These are phyloP conservation scores for Teunomyces funiuensis DNA, from an alignment of 805 yeast species.

Conservation along the genomic window DNA sequence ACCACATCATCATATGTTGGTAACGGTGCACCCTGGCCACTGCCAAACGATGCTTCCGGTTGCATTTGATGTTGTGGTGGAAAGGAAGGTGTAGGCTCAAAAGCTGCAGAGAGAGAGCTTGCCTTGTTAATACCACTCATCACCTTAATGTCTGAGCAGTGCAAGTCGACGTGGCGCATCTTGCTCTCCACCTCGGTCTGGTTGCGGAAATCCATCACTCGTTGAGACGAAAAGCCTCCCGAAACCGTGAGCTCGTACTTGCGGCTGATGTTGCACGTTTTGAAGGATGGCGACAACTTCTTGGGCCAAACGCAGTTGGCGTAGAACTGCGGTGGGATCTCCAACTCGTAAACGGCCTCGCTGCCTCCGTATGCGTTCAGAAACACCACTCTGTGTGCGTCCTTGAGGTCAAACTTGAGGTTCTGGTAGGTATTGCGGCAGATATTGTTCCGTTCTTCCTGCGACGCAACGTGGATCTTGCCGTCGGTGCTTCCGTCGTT, in stretches of 20 bases:
- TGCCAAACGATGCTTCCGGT: too few species aligned
- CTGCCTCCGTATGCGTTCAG: too few species aligned
- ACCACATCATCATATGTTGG: constrained; percentile 42
- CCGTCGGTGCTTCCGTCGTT: constrained; percentile 10
- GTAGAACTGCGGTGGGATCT: constrained; percentile 41
- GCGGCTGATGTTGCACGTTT: constrained; percentile 54
- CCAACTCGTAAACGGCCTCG: constrained; percentile 37
- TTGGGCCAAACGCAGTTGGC: constrained; percentile 47
- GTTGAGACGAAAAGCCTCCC: constrained; percentile 28
- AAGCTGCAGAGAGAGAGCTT: constrained; percentile 23
- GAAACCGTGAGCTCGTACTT: constrained; percentile 37
- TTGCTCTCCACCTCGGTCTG: constrained; percentile 18
- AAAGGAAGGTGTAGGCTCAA: constrained; percentile 10
- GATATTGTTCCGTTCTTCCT: constrained; percentile 23
- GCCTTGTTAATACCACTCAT: constrained; percentile 34
- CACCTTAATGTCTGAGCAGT: constrained; percentile 31
- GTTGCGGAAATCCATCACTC: constrained; percentile 18
- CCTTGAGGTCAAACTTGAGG: constrained; percentile 39
- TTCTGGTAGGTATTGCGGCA: constrained; percentile 36
- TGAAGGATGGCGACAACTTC: constrained; percentile 52
- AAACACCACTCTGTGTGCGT: constrained; percentile 9
- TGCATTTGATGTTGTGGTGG: not conserved
- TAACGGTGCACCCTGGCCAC: constrained; percentile 11
- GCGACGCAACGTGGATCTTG: constrained; percentile 28
- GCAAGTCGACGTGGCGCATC: constrained; percentile 29